Evolutionary conservation across 768 basidiomycete species (phyloP).

Genomic region (Trametes cubensis): DNA sequence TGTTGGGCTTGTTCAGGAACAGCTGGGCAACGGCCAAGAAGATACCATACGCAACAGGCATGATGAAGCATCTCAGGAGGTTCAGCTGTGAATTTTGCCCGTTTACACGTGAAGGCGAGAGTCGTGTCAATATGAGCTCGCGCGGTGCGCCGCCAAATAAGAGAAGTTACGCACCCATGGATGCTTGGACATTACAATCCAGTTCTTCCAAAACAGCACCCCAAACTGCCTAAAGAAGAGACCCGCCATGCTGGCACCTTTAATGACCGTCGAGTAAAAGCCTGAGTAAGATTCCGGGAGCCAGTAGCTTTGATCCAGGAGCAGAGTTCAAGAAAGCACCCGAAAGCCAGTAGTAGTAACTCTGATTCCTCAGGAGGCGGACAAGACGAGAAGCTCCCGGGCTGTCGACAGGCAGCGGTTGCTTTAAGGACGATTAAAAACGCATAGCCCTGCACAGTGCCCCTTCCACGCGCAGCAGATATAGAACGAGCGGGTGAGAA

Average conservation of each 20-base stretch:
- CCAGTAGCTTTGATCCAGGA: too few species aligned
- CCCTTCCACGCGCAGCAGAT: not conserved
- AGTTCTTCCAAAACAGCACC: constrained; percentile 71
- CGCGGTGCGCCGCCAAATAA: not conserved
- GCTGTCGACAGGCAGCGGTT: too few species aligned
- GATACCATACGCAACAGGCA: constrained; percentile 67
- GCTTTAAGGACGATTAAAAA: constrained; percentile 7
- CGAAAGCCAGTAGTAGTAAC: too few species aligned
- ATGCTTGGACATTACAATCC: constrained; percentile 70
- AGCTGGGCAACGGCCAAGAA: constrained; percentile 67
- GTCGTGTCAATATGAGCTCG: not conserved
- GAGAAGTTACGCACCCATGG: constrained; percentile 52
- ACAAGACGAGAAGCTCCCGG: too few species aligned
- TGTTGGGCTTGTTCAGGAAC: constrained; percentile 61
- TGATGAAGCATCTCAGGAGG: constrained; percentile 59
- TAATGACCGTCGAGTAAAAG: not conserved
- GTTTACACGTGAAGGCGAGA: too few species aligned
- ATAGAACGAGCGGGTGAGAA: constrained; percentile 1
- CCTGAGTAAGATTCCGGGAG: not conserved
- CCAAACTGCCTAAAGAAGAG: constrained; percentile 64
- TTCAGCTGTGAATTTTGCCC: constrained; percentile 48
- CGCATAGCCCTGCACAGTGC: not conserved
- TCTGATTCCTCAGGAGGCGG: too few species aligned
- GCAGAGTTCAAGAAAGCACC: too few species aligned
- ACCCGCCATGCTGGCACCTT: not conserved